Evolutionary conservation across 164 flowering plant genomes (phyloP).

Genomic region (Piper longum): DNA sequence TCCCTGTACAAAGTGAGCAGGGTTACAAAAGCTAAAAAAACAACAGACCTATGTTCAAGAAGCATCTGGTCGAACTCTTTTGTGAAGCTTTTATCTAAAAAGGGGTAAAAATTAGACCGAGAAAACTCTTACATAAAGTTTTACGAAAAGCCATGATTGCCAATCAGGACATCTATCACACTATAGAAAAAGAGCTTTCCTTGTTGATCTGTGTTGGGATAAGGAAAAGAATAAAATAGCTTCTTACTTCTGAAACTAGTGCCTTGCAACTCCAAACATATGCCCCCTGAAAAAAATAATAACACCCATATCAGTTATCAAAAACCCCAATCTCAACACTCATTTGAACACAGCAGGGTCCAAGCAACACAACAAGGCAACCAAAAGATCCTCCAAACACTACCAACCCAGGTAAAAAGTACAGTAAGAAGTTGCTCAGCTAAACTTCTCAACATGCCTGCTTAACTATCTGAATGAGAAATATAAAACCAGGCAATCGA

Average conservation of each 20-base stretch:
- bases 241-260: conserved; percentile 72
- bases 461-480: background rate
- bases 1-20: background rate
- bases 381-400: background rate
- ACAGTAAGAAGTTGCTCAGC: background rate
- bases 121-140: background rate
- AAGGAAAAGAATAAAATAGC: background rate
- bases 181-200: background rate
- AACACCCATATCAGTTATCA: background rate
- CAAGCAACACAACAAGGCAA: background rate
- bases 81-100: conserved; percentile 65
- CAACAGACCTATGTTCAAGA: conserved; percentile 56
- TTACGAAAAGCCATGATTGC: background rate
- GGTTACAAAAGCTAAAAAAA: background rate
- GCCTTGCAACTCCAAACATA: conserved; percentile 89
- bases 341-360: background rate
- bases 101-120: background rate
- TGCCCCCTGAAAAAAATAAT: conserved; percentile 54
- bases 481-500: background rate
- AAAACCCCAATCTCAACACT: background rate
- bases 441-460: background rate
- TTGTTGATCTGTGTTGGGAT: background rate
- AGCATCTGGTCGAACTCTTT: conserved; percentile 67
- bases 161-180: background rate
- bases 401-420: background rate